phyloP scores from a whole-genome alignment of 1,284 basidiomycete genomes.

The Golubevia pallescens region DNA sequence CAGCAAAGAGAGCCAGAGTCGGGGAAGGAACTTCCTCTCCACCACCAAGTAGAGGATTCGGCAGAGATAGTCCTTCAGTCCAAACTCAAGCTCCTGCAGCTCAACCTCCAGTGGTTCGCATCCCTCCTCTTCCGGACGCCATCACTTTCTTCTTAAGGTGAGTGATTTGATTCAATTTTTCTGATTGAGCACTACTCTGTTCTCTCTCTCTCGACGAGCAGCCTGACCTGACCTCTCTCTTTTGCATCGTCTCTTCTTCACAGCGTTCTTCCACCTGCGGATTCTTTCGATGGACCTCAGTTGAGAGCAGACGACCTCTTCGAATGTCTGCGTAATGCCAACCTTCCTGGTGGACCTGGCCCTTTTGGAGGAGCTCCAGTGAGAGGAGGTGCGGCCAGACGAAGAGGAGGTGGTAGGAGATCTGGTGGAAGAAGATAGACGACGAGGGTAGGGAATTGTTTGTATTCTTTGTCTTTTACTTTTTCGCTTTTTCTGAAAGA shows the following conservation, averaged over 20 bases:
- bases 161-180: background rate
- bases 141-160: slow-evolving; percentile 5
- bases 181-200: background rate
- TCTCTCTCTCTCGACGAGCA: background rate
- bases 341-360: slow-evolving; percentile 16
- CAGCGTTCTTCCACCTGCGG: slow-evolving; percentile 25
- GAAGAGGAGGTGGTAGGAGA: too few species aligned
- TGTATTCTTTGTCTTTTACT: too few species aligned
- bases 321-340: slow-evolving; percentile 32
- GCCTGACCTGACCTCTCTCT: background rate
- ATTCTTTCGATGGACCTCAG: slow-evolving; percentile 34
- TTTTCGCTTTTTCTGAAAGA: too few species aligned
- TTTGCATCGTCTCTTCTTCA: background rate
- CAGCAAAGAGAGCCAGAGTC: slow-evolving; percentile 28
- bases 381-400: too few species aligned
- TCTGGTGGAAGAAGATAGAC: too few species aligned
- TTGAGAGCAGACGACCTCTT: slow-evolving; percentile 39
- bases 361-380: too few species aligned
- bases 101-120: background rate
- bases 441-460: too few species aligned
- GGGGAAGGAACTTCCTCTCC: slow-evolving; percentile 20
- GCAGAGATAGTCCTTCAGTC: slow-evolving; percentile 11
- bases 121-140: slow-evolving; percentile 5
- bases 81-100: slow-evolving; percentile 33
- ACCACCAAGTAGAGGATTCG: background rate